Evolutionary conservation across 306 rosid genomes (phyloP), one percentile per base, ranked within the genome.

Genomic region (Glycine tomentella): DNA sequence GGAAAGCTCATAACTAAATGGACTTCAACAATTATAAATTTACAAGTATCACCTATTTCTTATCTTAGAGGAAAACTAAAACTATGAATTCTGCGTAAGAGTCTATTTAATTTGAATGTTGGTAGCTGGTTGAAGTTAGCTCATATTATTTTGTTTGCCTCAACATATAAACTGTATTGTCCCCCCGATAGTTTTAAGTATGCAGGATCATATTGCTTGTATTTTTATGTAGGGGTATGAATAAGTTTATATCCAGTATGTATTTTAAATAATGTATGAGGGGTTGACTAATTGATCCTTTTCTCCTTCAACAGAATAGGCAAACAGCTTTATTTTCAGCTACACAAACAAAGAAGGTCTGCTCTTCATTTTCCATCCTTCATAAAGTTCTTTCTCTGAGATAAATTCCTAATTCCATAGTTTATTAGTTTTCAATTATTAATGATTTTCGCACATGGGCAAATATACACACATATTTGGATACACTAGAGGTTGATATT

Each of bases 251-350:
- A 40, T 45, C 5, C 69, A 14, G 36, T 49, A 25, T 61, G 46
- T 69, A n/a, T 46, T 55, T 33, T 13, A 51, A 69, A 25, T 33
- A 42, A 70, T 82, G 8, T 69, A 3, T 45, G 17, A 75, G 36
- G 58, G 9, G 9, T 38, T 73, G 76, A 53, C 86, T 86, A 73
- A 86, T 81, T 83, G 13, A 69, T 75, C 75, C 74, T 53, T 59
- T 72, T 74, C 72, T 79, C 48, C 55, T 33, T 44, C 46, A 83
- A 89, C 99, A 95, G 99, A 80, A 76, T 83, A 88, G 99, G 89
- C 98, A 93, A 89, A 93, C 98, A 33, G 92, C 98, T 84, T 84
- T 95, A 75, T 95, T 95, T 84, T 95, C 99, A 11, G 98, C 99
- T 34, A 95, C 98, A 44, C 99, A 95, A 84, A 95, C 98, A 12